Base-by-base conservation (phyloP, 1,284 basidiomycete species). In the Ganoderma leucocontextum region DNA sequence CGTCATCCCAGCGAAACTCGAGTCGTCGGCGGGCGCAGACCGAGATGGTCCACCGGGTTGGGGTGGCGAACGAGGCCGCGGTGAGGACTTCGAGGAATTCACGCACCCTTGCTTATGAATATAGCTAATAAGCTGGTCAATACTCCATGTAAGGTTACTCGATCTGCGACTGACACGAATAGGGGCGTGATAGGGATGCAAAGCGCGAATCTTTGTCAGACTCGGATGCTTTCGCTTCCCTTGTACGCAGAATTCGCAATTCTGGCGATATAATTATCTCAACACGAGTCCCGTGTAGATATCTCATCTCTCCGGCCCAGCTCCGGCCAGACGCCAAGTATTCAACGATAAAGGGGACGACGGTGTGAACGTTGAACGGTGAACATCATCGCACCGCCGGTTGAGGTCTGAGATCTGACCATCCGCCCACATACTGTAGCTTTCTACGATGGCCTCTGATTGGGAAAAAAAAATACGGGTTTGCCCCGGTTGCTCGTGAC, bases 401-500 rank as follows among this genome's bases (percentile, higher is more conserved):
- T 35, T 15, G 19, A 13, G 7, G 15, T 22, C 35, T n/a, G n/a
- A n/a, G n/a, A n/a, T n/a, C n/a, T 44, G 25, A 35, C 15, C 17
- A 25, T 29, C 17, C 59, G 15, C 13, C 42, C 22, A 6, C 35
- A 9, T 35, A 10, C 15, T 47, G n/a, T 39, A 55, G 57, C 57
- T 44, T 17, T 39, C 41, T 15, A 66, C 60, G 61, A 52, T 69
- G 58, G 22, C 71, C 5, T 60, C 67, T 47, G 71, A 72, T 13
- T 72, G 69, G 71, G 64, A 62, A 22, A n/a, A n/a, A n/a, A n/a
- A 36, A 82, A 73, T 86, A 86, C 70, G 85, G 86, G 19, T 86
- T 84, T 70, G 84, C 82, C 4, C 81, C 86, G 39, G 85, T 87
- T 35, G 79, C 83, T 5, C 79, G 85, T 53, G 84, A 87, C 70